A percentile compares a stretch with the other conserved stretches of the same genome.
These are phyloP conservation scores for Sclerotinia minor DNA, from an alignment of 2,329 filamentous ascomycete species.

Conservation along the genomic window DNA sequence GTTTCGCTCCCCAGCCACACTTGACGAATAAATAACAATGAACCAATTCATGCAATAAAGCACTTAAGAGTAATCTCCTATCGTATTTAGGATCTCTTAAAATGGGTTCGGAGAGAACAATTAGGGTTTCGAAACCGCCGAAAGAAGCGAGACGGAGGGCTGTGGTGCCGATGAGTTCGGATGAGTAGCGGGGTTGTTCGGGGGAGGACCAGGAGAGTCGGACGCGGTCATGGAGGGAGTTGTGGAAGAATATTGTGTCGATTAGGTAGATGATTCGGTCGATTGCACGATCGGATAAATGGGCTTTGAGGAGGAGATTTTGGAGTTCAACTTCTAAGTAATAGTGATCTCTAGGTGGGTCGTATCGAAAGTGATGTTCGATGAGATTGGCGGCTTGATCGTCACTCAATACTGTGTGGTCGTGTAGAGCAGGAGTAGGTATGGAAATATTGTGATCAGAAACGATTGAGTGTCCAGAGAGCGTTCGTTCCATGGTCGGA, in stretches of 20 bases:
- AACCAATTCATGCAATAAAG: conserved; percentile 66
- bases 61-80: conserved; percentile 60
- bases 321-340: conserved; percentile 28
- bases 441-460: conserved; percentile 34
- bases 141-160: conserved; percentile 49
- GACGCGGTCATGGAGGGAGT: conserved; percentile 57
- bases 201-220: conserved; percentile 59
- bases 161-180: conserved; percentile 62
- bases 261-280: conserved; percentile 59
- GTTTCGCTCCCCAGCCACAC: conserved; percentile 58
- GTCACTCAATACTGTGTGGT: conserved; percentile 32
- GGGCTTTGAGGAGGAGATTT: conserved; percentile 9
- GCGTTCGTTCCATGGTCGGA: conserved; percentile 38
- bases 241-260: conserved; percentile 63
- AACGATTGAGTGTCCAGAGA: conserved; percentile 40
- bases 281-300: conserved; percentile 5
- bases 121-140: conserved; percentile 61
- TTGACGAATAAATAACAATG: conserved; percentile 66
- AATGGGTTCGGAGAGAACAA: conserved; percentile 61
- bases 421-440: conserved; percentile 5
- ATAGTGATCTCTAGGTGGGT: conserved; percentile 24
- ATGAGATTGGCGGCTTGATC: conserved; percentile 35
- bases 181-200: conserved; percentile 51
- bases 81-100: conserved; percentile 54
- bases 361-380: conserved; percentile 29